Evolutionary conservation across 176 grass and related monocot species (phyloP).

Genomic region (Aegilops sharonensis): DNA sequence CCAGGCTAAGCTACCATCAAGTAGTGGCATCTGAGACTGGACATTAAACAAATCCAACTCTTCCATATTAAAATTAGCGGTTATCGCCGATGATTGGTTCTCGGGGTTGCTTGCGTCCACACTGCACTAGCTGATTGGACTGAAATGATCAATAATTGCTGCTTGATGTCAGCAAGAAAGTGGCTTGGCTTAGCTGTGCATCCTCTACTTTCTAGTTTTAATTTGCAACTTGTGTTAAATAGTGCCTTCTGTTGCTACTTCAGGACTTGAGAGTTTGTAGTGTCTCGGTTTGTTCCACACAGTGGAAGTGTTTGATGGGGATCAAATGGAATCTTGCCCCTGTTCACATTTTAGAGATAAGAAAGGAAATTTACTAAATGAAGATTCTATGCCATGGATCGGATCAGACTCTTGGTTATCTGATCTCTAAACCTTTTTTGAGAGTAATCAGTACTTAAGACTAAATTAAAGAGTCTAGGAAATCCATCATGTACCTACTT

Average conservation of each 20-base stretch:
- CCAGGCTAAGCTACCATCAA: slow-evolving; percentile 3
- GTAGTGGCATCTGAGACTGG: slow-evolving; percentile 14
- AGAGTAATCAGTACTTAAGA: too few species aligned
- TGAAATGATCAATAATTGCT: slow-evolving; percentile 43
- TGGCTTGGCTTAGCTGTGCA: background rate
- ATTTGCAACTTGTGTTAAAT: slow-evolving; percentile 25
- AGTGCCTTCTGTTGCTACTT: background rate
- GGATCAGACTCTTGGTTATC: background rate
- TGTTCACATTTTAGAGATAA: slow-evolving; percentile 8
- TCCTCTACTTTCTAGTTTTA: background rate
- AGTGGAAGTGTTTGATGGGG: slow-evolving; percentile 31
- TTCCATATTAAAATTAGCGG: background rate
- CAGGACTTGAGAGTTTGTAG: slow-evolving; percentile 37
- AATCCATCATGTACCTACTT: too few species aligned
- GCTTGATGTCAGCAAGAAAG: slow-evolving; percentile 35
- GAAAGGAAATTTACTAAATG: background rate
- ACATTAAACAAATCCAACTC: background rate
- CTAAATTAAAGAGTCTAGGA: too few species aligned
- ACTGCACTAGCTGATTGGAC: slow-evolving; percentile 31
- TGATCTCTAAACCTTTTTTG: background rate
- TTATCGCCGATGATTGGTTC: slow-evolving; percentile 7
- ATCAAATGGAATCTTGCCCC: slow-evolving; percentile 39
- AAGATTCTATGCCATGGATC: background rate
- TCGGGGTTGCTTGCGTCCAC: slow-evolving; percentile 25
- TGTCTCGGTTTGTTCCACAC: slow-evolving; percentile 20